Percentiles rank a stretch among this genome's conserved stretches.
Conservation (phyloP, 2,329 filamentous ascomycete species). For the Colletotrichum sp. region DNA sequence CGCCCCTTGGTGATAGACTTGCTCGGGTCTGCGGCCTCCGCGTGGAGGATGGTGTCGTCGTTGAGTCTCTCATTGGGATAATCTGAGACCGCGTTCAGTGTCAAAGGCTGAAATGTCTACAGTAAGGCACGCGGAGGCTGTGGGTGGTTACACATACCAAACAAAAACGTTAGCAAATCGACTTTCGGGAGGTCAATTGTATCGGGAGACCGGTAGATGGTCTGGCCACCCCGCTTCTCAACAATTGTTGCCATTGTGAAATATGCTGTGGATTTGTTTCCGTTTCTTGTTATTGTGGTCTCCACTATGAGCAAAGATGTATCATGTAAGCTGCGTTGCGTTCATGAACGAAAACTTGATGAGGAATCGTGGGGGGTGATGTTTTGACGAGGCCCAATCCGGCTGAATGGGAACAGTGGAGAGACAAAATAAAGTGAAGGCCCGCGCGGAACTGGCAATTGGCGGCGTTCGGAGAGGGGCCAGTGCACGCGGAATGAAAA, state of each 20-base stretch:
- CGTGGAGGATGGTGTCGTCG: conserved; percentile 59
- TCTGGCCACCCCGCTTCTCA: conserved; percentile 21
- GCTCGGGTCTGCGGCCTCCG: conserved; percentile 61
- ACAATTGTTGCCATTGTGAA: conserved; percentile 15
- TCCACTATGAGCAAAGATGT: neutral
- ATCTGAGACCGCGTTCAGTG: neutral
- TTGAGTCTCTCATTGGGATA: conserved; percentile 23
- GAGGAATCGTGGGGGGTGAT: neutral
- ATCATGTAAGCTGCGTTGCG: neutral
- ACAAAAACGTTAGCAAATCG: conserved; percentile 48
- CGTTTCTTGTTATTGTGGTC: neutral
- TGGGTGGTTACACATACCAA: conserved; percentile 35
- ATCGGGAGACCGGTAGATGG: conserved; percentile 41
- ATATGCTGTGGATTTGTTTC: neutral
- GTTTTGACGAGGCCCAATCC: neutral
- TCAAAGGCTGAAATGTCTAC: no score
- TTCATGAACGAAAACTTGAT: neutral
- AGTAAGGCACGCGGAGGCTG: neutral
- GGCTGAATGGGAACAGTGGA: neutral
- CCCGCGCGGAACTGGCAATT: neutral
- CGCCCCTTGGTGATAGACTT: conserved; percentile 57
- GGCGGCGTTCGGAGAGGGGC: neutral
- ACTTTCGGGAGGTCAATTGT: conserved; percentile 38
- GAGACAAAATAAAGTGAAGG: neutral
- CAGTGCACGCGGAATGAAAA: neutral